Evolutionary conservation across 2,329 filamentous ascomycete genomes (phyloP).

Genomic region (Cercospora citrullina): DNA sequence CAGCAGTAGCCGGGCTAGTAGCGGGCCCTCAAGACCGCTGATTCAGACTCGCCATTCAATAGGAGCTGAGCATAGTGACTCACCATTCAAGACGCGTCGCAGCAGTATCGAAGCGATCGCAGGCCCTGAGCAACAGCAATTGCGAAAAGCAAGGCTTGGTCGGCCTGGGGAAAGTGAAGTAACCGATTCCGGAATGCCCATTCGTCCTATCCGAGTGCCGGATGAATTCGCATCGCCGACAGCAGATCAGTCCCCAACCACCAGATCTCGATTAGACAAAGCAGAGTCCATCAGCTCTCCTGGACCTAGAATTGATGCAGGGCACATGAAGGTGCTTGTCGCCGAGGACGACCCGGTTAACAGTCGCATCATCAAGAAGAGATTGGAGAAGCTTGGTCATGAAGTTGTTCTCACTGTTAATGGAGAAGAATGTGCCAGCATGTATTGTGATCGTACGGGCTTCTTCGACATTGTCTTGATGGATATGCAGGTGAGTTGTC

Average conservation of each 20-base stretch:
- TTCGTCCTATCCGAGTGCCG: constrained; percentile 51
- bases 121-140: constrained; percentile 31
- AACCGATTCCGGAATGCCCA: constrained; percentile 43
- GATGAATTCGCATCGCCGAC: constrained; percentile 40
- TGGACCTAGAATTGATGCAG: constrained; percentile 27
- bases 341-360: constrained; percentile 90
- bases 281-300: not conserved
- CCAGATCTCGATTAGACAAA: not conserved
- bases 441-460: constrained; percentile 63
- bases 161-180: constrained; percentile 44
- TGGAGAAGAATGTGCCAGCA: constrained; percentile 76
- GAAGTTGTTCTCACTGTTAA: constrained; percentile 72
- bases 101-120: constrained; percentile 29
- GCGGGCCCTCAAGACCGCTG: constrained; percentile 22
- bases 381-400: constrained; percentile 75
- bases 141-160: constrained; percentile 47
- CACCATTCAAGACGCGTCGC: constrained; percentile 21
- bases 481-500: constrained; percentile 77
- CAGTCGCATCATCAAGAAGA: constrained; percentile 75
- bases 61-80: constrained; percentile 12
- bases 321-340: constrained; percentile 66
- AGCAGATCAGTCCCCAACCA: constrained; percentile 10
- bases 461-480: constrained; percentile 79
- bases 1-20: constrained; percentile 27
- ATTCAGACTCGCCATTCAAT: constrained; percentile 32